phyloP scores from a whole-genome alignment of 306 rosid species.

The Cicer yamashitae region DNA sequence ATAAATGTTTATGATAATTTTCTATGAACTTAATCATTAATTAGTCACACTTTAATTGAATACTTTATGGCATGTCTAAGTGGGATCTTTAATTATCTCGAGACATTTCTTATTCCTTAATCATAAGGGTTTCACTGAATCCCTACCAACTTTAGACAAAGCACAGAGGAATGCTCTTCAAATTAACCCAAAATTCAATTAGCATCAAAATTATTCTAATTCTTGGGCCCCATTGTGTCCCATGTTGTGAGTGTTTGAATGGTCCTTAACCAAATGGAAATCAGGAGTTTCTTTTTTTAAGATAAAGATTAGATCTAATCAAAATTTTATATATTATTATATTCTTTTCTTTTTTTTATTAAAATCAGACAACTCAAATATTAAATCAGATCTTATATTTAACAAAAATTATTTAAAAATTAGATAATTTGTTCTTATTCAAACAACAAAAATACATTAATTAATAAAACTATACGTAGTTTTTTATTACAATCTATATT shows the following conservation, averaged over 20 bases:
- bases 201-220: conserved; percentile 38
- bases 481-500: too few species aligned
- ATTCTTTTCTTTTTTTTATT: too few species aligned
- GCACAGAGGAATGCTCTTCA: conserved; percentile 47
- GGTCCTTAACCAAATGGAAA: conserved; percentile 44
- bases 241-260: conserved; percentile 39
- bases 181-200: conserved; percentile 50
- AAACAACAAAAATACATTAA: too few species aligned
- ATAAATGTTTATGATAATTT: conserved; percentile 43
- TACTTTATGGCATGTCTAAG: conserved; percentile 55
- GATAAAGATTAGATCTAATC: too few species aligned
- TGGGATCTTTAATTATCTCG: conserved; percentile 46
- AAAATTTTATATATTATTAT: too few species aligned
- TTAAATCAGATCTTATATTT: too few species aligned
- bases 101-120: conserved; percentile 61
- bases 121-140: conserved; percentile 61
- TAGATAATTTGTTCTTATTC: too few species aligned
- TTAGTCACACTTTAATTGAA: conserved; percentile 49
- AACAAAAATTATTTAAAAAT: too few species aligned
- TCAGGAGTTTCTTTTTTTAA: conserved; percentile 20
- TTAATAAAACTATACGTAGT: too few species aligned
- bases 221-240: conserved; percentile 42
- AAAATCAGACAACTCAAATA: too few species aligned
- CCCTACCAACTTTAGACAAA: conserved; percentile 62
- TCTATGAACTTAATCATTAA: conserved; percentile 56